Evolutionary conservation across 2,329 filamentous ascomycete species (phyloP), one percentile per base, ranked within the genome.

Genomic region (Hypocreales sp.): DNA sequence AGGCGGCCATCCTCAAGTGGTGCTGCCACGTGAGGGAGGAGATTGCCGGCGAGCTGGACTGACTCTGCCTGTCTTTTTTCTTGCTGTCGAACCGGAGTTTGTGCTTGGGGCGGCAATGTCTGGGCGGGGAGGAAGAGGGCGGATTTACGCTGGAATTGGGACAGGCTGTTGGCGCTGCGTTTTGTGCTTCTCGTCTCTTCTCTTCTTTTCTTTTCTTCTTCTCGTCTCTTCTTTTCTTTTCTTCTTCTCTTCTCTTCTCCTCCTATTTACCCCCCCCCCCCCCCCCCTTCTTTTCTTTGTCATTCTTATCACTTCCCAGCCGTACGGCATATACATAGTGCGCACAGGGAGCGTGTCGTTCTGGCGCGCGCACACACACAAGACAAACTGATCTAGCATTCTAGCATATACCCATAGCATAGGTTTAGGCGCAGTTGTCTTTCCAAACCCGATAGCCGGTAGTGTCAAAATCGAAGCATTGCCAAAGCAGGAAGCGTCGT

Each of bases 1-100:
- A 98, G 48, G 61, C 69, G 5, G 84, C 84, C 16, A 63, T 98
- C 26, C 65, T 83, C 46, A 63, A 71, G 44, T 98, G 90, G 90
- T 84, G 79, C 50, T 67, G 64, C 38, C 74, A 69, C 31, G 83
- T 94, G 7, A 67, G 90, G 19, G 74, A 81, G 47, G 87, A 95
- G 57, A 72, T 95, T 38, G 67, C 76, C 22, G 64, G 67, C 25
- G 87, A 94, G 40, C 51, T 69, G 32, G 37, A 26, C 7, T 35
- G 41, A 14, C 14, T 25, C 22, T 25, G 18, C 17, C 25, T 27
- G 7, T 20, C 4, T 17, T 16, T 7, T 6, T 8, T 11, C 17
- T 19, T 25, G 10, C 15, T 17, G 22, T 14, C 22, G 8, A 23
- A 23, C 12, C 7, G 12, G 13, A 5, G n/a, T n/a, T n/a, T n/a